phyloP scores from a whole-genome alignment of 208 protist species.

The Leishmania aethiopica region DNA sequence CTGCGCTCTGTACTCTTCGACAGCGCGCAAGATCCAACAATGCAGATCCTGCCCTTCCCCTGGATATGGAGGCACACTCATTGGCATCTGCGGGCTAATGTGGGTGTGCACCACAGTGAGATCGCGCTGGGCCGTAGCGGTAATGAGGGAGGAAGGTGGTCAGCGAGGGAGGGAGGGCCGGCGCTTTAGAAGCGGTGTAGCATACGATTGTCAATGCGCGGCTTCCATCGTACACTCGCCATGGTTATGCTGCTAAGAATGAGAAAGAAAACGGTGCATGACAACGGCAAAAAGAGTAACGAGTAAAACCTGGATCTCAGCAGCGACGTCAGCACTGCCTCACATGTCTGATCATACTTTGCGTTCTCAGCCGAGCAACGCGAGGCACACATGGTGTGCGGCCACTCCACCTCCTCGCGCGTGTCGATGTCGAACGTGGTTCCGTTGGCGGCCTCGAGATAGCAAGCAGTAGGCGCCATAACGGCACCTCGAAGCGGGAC shows the following conservation, averaged over 20 bases:
- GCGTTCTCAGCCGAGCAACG: constrained; percentile 25
- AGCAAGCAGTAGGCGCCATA: constrained; percentile 27
- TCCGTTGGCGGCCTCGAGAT: constrained; percentile 34
- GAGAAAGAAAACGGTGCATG: constrained; percentile 7
- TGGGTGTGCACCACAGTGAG: neutral
- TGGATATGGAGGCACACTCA: neutral
- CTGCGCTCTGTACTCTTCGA: neutral
- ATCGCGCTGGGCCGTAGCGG: no score
- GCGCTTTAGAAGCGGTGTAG: constrained; percentile 19
- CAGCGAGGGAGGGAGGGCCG: neutral
- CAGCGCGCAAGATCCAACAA: neutral
- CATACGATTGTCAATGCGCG: constrained; percentile 10
- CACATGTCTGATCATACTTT: constrained; percentile 14
- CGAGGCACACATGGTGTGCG: constrained; percentile 26
- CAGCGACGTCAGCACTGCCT: constrained; percentile 15
- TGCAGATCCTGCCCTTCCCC: neutral
- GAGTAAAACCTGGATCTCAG: constrained; percentile 12
- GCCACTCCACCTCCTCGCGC: constrained; percentile 33
- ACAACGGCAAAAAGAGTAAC: neutral
- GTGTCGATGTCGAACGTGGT: constrained; percentile 43
- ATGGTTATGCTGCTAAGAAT: constrained; percentile 7
- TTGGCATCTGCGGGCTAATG: neutral
- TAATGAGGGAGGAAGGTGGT: no score
- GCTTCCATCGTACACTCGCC: constrained; percentile 12
- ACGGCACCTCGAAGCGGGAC: no score